Percentiles rank a stretch among this genome's conserved stretches.
These are phyloP conservation scores for Phytophthora foliorum DNA, from an alignment of 352 stramenopile genomes.

Conservation along the genomic window DNA sequence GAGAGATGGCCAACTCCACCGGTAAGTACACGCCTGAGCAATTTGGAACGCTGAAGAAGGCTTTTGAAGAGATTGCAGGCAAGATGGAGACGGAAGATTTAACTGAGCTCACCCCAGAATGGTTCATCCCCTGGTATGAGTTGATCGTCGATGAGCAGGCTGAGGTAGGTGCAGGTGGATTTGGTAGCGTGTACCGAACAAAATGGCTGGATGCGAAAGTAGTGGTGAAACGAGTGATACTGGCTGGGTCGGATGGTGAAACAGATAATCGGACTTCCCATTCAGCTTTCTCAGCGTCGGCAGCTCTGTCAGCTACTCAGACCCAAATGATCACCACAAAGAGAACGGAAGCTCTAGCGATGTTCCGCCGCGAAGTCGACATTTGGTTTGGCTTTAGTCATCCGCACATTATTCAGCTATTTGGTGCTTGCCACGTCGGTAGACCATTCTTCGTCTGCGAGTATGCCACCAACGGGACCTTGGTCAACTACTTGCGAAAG, in stretches of 20 bases:
- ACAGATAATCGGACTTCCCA: not conserved
- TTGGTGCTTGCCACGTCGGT: not conserved
- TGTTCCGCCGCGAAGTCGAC: not conserved
- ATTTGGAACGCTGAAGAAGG: not conserved
- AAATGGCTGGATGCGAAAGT: not conserved
- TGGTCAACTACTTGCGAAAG: not conserved
- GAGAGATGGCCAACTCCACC: not conserved
- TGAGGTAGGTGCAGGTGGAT: not conserved
- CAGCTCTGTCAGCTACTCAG: not conserved
- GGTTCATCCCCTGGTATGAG: constrained; percentile 18
- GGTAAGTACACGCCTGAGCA: not conserved
- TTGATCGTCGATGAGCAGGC: not conserved
- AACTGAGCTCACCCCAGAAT: not conserved
- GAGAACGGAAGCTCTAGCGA: not conserved
- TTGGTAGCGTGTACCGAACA: constrained; percentile 1
- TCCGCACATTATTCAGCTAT: not conserved
- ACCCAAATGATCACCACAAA: not conserved
- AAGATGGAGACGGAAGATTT: not conserved
- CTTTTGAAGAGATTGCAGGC: not conserved
- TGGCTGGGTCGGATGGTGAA: not conserved
- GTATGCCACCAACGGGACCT: not conserved
- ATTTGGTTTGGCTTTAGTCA: not conserved
- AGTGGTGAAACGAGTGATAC: not conserved
- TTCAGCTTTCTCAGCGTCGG: not conserved
- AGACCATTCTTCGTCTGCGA: not conserved